Base-by-base conservation (phyloP, 2,329 filamentous ascomycete species). In the Emergomyces pasteurianus region DNA sequence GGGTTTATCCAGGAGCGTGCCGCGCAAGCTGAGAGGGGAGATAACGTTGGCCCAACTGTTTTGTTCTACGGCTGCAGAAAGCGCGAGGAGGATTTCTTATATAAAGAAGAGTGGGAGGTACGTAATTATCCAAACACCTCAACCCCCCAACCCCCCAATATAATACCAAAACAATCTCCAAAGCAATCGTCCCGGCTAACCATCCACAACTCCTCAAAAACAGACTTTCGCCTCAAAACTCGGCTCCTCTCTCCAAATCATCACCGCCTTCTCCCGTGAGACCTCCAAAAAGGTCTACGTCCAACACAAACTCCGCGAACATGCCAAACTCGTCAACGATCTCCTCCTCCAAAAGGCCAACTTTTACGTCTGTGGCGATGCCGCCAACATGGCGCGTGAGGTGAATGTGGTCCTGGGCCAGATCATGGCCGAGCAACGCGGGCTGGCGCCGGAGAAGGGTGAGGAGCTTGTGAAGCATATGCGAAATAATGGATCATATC, bases 381-480 rank as follows among this genome's bases (percentile, higher is more conserved):
- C 95, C 0, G 89, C 94, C 61, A 92, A 96, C 79, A 96, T 96
- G 92, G 92, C 92, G 54, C 86, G 92, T 61, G 92, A 95, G 73
- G 91, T 96, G 70, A 96, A 95, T 73, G 81, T 86, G 28, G 85
- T 90, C n/a, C 81, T 99, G 50, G 87, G 82, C 31, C 86, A 95
- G 72, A 95, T 97, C 70, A 86, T 99, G 67, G 81, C 91, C 31
- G 85, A 92, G 72, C 83, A 95, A 74, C 84, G 94, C 59, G 88
- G 88, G 58, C 82, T 97, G 62, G 81, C 90, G 1, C 87, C 92
- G 69, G 80, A 87, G 65, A 96, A 96, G 82, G 94, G 85, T 16
- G 94, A 99, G 77, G 92, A 97, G 72, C 86, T 96, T 70, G 91
- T 99, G 63, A 99, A 97, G 84, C 87, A 87, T 69, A 96, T 99